phyloP scores from a whole-genome alignment of 2,329 filamentous ascomycete species.

The Sporothrix protearum region DNA sequence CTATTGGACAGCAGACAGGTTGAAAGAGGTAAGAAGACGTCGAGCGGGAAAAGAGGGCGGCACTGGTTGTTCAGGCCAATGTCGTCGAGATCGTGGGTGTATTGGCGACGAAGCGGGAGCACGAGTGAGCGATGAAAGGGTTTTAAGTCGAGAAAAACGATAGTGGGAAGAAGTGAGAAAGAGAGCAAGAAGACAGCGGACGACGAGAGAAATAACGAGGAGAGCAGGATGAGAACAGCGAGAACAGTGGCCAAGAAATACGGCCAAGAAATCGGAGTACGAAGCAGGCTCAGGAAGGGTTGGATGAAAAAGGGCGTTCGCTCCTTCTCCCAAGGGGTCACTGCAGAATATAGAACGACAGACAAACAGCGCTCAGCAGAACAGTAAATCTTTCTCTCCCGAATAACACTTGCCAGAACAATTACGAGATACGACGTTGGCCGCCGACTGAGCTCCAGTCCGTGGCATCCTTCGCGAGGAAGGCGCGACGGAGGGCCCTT shows the following conservation, averaged over 20 bases:
- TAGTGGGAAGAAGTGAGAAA: not conserved
- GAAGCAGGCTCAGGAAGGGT: too few species aligned
- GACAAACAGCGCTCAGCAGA: not conserved
- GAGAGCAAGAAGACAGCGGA: not conserved
- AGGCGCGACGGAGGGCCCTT: not conserved
- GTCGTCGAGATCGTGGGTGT: not conserved
- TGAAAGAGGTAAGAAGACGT: not conserved
- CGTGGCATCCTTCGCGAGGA: not conserved
- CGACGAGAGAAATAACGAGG: not conserved
- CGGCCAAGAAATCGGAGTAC: not conserved
- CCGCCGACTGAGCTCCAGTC: slow-evolving; percentile 13
- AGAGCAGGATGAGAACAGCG: not conserved
- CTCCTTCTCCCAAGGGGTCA: not conserved
- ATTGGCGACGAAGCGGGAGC: not conserved
- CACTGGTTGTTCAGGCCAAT: not conserved
- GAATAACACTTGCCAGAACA: not conserved
- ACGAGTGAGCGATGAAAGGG: not conserved
- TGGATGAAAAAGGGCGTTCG: not conserved
- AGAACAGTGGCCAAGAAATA: not conserved
- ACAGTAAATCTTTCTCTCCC: not conserved
- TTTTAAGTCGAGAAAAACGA: not conserved
- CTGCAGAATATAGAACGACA: not conserved
- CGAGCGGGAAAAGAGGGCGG: not conserved
- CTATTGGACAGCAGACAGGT: not conserved
- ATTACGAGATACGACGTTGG: slow-evolving; percentile 5